A percentile compares a stretch with the other conserved stretches of the same genome.
phyloP scores from a whole-genome alignment of 2,329 filamentous ascomycete species.

The Aspergillus quadrilineatus region DNA sequence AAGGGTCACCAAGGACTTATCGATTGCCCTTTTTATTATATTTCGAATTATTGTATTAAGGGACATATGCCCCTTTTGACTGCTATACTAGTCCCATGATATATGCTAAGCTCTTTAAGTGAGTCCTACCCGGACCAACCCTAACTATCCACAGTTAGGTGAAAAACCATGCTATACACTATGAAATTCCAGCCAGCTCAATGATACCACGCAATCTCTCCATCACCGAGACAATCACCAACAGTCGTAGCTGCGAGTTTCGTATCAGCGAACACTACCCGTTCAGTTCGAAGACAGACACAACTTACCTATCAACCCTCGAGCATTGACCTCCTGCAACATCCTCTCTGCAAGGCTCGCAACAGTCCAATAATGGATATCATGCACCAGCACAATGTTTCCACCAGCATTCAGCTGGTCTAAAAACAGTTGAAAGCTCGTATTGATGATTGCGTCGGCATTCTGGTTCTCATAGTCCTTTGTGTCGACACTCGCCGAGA shows the following conservation, averaged over 20 bases:
- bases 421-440: conserved; percentile 32
- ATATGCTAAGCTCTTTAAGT: too few species aligned
- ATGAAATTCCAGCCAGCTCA: too few species aligned
- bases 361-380: conserved; percentile 38
- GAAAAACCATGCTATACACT: too few species aligned
- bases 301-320: conserved; percentile 41
- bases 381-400: conserved; percentile 38
- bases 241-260: conserved; percentile 49
- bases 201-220: conserved; percentile 54
- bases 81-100: too few species aligned
- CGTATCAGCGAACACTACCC: neutral
- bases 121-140: too few species aligned
- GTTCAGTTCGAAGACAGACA: neutral
- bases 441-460: conserved; percentile 22
- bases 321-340: conserved; percentile 36
- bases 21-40: too few species aligned
- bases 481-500: conserved; percentile 44
- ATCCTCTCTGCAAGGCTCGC: conserved; percentile 31
- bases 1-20: too few species aligned
- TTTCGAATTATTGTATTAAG: too few species aligned
- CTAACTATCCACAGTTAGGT: too few species aligned
- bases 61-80: too few species aligned
- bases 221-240: conserved; percentile 58
- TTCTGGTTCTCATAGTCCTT: conserved; percentile 41
- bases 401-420: conserved; percentile 31